phyloP scores from a whole-genome alignment of 2,329 filamentous ascomycete genomes.

The Exophiala phaeomuriformis region DNA sequence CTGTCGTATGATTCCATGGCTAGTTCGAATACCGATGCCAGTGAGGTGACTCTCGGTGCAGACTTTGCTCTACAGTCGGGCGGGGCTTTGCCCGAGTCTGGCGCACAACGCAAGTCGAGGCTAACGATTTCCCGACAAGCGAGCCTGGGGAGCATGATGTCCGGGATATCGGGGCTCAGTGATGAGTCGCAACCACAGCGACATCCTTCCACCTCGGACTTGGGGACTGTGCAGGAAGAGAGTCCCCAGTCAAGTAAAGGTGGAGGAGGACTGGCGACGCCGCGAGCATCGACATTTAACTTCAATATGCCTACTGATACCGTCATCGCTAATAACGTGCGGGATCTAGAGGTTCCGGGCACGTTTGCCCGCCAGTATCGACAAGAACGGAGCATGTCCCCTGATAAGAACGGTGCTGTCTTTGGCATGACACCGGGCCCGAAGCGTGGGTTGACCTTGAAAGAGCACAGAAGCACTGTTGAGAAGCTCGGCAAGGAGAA shows the following conservation, averaged over 20 bases:
- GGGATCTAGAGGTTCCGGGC: conserved; percentile 84
- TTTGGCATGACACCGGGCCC: conserved; percentile 43
- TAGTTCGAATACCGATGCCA: conserved; percentile 54
- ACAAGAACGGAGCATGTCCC: conserved; percentile 57
- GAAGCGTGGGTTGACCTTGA: conserved; percentile 69
- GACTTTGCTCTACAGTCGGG: conserved; percentile 80
- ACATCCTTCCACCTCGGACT: conserved; percentile 39
- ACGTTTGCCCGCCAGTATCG: conserved; percentile 81
- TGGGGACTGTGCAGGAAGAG: conserved; percentile 57
- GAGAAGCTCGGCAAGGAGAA: conserved; percentile 96
- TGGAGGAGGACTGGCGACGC: conserved; percentile 58
- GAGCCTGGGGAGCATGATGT: conserved; percentile 84
- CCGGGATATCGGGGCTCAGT: conserved; percentile 54
- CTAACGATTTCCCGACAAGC: conserved; percentile 62
- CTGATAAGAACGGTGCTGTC: conserved; percentile 48
- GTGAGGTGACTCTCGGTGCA: conserved; percentile 65
- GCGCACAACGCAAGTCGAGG: conserved; percentile 36
- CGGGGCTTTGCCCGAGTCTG: conserved; percentile 54
- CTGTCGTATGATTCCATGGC: conserved; percentile 53
- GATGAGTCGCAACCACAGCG: conserved; percentile 41
- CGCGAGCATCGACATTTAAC: conserved; percentile 52
- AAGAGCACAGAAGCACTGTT: conserved; percentile 96
- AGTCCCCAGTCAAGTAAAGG: conserved; percentile 29
- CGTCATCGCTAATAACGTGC: conserved; percentile 77
- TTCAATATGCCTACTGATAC: conserved; percentile 72